phyloP scores from a whole-genome alignment of 2,329 filamentous ascomycete genomes.

The Bipolaris zeicola region DNA sequence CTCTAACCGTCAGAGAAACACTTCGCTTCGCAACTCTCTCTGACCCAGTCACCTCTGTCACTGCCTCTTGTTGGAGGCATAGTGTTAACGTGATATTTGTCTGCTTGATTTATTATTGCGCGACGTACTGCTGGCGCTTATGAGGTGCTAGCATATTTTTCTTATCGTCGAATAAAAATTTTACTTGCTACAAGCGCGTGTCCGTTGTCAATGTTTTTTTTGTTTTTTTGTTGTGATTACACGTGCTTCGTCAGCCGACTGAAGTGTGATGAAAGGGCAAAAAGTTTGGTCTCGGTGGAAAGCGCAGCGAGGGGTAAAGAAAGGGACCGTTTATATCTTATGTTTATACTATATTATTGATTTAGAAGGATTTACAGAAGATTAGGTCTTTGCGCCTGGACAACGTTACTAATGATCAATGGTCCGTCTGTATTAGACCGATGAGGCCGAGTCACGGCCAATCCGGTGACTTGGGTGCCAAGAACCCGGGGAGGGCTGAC shows the following conservation, averaged over 20 bases:
- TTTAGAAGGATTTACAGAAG: too few species aligned
- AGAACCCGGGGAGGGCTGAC: background rate
- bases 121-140: constrained; percentile 2
- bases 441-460: background rate
- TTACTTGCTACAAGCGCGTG: background rate
- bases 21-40: constrained; percentile 39
- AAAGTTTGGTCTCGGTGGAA: too few species aligned
- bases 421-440: background rate
- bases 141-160: constrained; percentile 7
- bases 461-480: background rate
- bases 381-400: background rate
- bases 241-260: background rate
- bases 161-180: constrained; percentile 8
- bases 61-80: background rate
- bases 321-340: too few species aligned
- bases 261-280: too few species aligned
- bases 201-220: background rate
- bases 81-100: constrained; percentile 46
- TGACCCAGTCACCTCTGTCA: constrained; percentile 48
- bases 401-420: background rate
- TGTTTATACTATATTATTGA: too few species aligned
- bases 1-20: constrained; percentile 6
- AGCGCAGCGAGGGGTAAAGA: too few species aligned
- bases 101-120: constrained; percentile 7
- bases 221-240: background rate